A percentile compares a stretch with the other conserved stretches of the same genome.
Conservation (phyloP, 1,284 basidiomycete species). For the Fomitopsis schrenkii region DNA sequence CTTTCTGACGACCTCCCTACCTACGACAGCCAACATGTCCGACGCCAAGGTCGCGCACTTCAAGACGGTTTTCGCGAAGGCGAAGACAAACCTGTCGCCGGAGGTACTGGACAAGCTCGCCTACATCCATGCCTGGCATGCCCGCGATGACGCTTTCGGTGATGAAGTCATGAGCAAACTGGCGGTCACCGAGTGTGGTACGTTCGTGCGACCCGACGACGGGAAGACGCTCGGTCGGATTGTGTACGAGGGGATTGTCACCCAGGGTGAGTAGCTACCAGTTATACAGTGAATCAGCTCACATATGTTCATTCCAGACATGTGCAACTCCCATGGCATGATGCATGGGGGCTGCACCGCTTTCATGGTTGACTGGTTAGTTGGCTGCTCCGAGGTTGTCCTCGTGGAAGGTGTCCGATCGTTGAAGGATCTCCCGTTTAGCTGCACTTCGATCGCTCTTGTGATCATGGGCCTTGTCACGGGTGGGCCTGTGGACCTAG, state of each 20-base stretch:
- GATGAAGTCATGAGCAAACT: constrained; percentile 6
- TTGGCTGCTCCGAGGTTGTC: too few relatives aligned
- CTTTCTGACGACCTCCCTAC: neutral
- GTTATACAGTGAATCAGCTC: neutral
- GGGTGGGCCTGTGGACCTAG: neutral
- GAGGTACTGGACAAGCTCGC: constrained; percentile 12
- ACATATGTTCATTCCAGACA: constrained; percentile 6
- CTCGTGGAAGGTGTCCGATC: neutral
- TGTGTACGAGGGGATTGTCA: constrained; percentile 16
- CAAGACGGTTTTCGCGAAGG: constrained; percentile 1
- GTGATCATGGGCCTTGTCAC: constrained; percentile 1
- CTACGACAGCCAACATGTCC: neutral
- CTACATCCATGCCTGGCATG: neutral
- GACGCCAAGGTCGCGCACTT: neutral
- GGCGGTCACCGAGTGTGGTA: constrained; percentile 10
- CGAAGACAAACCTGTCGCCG: constrained; percentile 11
- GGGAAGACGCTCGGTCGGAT: constrained; percentile 14
- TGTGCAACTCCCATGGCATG: constrained; percentile 10
- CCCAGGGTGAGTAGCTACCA: constrained; percentile 6
- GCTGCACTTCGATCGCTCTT: constrained; percentile 6
- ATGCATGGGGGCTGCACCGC: constrained; percentile 13
- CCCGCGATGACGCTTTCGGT: constrained; percentile 8
- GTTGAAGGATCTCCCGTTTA: neutral
- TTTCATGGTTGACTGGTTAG: constrained; percentile 12
- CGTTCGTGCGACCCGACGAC: constrained; percentile 12